Evolutionary conservation across 2,329 filamentous ascomycete genomes (phyloP).

Genomic region (Neopestalotiopsis sp.): DNA sequence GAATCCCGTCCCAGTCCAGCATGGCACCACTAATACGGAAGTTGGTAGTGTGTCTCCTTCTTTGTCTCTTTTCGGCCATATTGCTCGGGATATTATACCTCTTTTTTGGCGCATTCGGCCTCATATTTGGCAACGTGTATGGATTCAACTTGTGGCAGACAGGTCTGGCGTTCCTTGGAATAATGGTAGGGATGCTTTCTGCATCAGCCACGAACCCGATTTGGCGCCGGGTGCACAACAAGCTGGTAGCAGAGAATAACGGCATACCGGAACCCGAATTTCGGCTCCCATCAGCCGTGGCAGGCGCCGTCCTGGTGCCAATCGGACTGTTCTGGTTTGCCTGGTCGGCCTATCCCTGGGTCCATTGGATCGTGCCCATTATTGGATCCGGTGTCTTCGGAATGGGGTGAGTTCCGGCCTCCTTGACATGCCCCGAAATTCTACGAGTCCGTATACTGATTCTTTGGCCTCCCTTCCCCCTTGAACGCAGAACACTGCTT

Average conservation of each 20-base stretch:
- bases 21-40: not conserved
- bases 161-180: conserved; percentile 78
- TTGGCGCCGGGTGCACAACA: conserved; percentile 65
- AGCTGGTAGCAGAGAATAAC: conserved; percentile 56
- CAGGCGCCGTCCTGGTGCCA: conserved; percentile 78
- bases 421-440: not conserved
- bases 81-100: conserved; percentile 88
- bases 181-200: conserved; percentile 70
- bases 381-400: conserved; percentile 76
- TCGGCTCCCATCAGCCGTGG: conserved; percentile 76
- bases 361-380: conserved; percentile 80
- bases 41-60: conserved; percentile 52
- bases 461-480: not conserved
- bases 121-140: conserved; percentile 78
- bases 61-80: conserved; percentile 83
- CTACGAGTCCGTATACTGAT: not conserved
- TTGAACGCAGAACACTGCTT: conserved; percentile 66
- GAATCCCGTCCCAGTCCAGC: no score
- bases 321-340: conserved; percentile 87
- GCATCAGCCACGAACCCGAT: conserved; percentile 68
- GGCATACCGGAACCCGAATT: conserved; percentile 83
- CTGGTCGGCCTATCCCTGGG: conserved; percentile 76
- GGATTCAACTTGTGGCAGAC: conserved; percentile 79
- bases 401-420: conserved; percentile 59
- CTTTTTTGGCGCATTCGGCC: conserved; percentile 86